A percentile compares a stretch with the other conserved stretches of the same genome.
Conservation (phyloP, 2,329 filamentous ascomycete genomes). For the Rhynchosporium agropyri region DNA sequence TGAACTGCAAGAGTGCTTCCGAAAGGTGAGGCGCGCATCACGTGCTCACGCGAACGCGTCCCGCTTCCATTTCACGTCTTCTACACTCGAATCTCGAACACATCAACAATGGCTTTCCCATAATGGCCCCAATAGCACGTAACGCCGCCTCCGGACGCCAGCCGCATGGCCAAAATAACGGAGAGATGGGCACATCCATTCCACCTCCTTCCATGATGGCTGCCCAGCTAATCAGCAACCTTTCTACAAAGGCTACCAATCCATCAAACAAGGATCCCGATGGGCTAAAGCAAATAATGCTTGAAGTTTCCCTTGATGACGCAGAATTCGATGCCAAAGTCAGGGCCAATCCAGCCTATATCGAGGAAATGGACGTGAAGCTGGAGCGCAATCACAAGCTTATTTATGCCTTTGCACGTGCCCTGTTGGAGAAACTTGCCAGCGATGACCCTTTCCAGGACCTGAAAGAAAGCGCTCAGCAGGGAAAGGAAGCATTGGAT, state of each 20-base stretch:
- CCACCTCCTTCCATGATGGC: conserved; percentile 79
- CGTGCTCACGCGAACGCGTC: conserved; percentile 31
- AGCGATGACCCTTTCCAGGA: conserved; percentile 68
- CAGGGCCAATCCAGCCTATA: conserved; percentile 2
- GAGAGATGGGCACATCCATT: conserved; percentile 28
- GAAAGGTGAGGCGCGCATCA: conserved; percentile 22
- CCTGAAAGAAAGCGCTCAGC: conserved; percentile 56
- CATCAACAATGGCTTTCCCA: conserved; percentile 32
- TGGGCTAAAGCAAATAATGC: conserved; percentile 72
- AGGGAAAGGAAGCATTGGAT: conserved; percentile 72
- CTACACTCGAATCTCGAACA: conserved; percentile 13
- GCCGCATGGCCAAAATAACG: conserved; percentile 29
- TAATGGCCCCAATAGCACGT: conserved; percentile 34
- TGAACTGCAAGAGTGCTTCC: not conserved
- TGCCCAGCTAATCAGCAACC: conserved; percentile 82
- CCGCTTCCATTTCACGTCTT: conserved; percentile 5
- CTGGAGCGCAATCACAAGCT: conserved; percentile 81
- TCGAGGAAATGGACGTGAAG: conserved; percentile 60
- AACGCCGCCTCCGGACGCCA: conserved; percentile 19
- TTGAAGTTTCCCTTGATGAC: conserved; percentile 61
- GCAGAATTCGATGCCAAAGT: conserved; percentile 52
- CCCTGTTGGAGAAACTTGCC: conserved; percentile 71
- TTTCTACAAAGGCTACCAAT: conserved; percentile 65
- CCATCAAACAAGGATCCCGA: conserved; percentile 55
- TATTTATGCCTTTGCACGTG: conserved; percentile 79